Base-by-base conservation (phyloP, 2,329 filamentous ascomycete genomes). In the Cladosporium halotolerans region DNA sequence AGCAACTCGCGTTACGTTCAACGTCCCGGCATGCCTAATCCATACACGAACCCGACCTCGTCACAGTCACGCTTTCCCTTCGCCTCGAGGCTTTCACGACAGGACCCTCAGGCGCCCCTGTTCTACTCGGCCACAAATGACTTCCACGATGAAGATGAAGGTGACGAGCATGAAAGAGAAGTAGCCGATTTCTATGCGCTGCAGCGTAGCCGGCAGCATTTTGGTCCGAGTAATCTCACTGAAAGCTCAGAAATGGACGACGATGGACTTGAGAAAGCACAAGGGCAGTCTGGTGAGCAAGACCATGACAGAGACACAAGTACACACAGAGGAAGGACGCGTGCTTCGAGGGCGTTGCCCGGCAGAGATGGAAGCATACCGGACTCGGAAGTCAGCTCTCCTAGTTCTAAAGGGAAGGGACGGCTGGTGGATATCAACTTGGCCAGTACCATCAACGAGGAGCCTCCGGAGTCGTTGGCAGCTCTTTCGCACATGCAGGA, bases 101-200 rank as follows among this genome's bases (percentile, higher is more conserved):
- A 88, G 54, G 65, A 68, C 28, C 58, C 58, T 19, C 88, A 90
- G 61, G 91, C 92, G 9, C 93, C 93, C 52, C 77, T 99, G n/a
- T 97, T 99, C 70, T 90, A 93, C 71, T 95, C 89, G 65, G 85
- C 88, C 4, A 82, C 90, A 13, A 90, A 96, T 68, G 89, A 95
- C 66, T 93, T 95, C 59, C 84, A 87, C 57, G 91, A 96, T 70
- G 89, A 95, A 66, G 91, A 96, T 58, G 92, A 97, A 57, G 91
- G 93, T 68, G 86, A 89, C 63, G 90, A 96, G 70, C 85, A 89
- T 63, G 88, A 95, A 63, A 78, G 90, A 51, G 92, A 97, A 66
- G 88, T 92, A 33, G 90, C 90, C n/a, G 93, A 97, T 71, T 84
- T 93, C 60, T 95, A 91, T 71, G 92, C 92, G 5, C 76, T 99